Conservation (phyloP, 345 rosid genomes). For the Brassica nigra region DNA sequence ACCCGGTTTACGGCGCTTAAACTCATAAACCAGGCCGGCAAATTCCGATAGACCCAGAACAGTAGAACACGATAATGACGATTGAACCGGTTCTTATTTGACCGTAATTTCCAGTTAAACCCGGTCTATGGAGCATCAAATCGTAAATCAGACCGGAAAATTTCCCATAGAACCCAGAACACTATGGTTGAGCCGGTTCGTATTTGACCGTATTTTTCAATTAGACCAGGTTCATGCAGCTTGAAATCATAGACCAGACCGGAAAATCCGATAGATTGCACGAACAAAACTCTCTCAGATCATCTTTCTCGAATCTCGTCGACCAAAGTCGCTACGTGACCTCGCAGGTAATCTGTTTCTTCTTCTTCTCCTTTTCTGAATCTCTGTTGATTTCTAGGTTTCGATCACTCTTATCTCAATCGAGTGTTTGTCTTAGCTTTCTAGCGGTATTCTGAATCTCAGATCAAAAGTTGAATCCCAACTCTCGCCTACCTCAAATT, state of each 20-base stretch:
- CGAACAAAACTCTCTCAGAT: no score
- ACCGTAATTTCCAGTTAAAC: background rate
- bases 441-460: background rate
- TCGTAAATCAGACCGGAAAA: background rate
- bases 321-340: slow-evolving; percentile 20
- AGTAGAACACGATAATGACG: no score
- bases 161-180: background rate
- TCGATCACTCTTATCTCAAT: background rate
- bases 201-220: no score
- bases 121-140: background rate
- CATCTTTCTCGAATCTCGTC: background rate
- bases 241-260: slow-evolving; percentile 3
- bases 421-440: background rate
- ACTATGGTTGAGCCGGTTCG: no score
- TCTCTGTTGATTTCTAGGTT: background rate
- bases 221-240: background rate
- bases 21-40: no score
- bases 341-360: slow-evolving; percentile 10
- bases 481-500: no score
- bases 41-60: no score
- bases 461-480: slow-evolving; percentile 8
- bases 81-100: no score
- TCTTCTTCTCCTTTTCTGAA: background rate
- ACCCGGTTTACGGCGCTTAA: no score
- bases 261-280: background rate